Percentiles rank a stretch among this genome's conserved stretches.
Conservation (phyloP, 1,284 basidiomycete species). For the Amylostereum areolatum region DNA sequence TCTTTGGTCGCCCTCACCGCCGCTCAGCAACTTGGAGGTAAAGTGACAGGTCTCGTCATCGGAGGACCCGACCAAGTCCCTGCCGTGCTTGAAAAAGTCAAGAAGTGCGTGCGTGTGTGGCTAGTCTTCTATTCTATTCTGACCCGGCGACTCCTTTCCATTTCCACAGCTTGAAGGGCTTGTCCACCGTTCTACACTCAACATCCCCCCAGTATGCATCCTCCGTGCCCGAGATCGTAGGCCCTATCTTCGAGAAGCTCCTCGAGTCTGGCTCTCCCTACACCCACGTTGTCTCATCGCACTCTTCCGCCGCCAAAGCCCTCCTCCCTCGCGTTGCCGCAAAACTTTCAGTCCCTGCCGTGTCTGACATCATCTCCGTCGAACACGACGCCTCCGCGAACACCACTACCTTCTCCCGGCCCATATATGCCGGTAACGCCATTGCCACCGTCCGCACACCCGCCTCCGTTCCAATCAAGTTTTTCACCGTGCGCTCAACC, state of each 20-base stretch:
- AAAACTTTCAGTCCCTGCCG: constrained; percentile 75
- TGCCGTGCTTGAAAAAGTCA: constrained; percentile 66
- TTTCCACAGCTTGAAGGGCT: constrained; percentile 35
- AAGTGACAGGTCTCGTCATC: constrained; percentile 85
- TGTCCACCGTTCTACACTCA: constrained; percentile 36
- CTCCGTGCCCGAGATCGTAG: constrained; percentile 34
- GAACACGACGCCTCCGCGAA: constrained; percentile 71
- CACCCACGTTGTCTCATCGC: constrained; percentile 87
- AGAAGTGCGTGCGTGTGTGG: constrained; percentile 59
- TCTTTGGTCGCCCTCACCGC: constrained; percentile 91
- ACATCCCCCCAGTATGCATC: constrained; percentile 43
- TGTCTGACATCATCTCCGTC: constrained; percentile 88
- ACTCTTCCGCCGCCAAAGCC: constrained; percentile 70
- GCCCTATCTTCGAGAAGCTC: constrained; percentile 36
- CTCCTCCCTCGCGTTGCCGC: constrained; percentile 88
- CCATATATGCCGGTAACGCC: constrained; percentile 98
- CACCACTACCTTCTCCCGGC: constrained; percentile 80
- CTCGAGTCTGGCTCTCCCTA: constrained; percentile 42
- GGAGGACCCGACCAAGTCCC: constrained; percentile 72
- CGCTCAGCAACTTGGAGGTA: constrained; percentile 78
- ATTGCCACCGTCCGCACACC: constrained; percentile 88
- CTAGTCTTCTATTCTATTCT: no score
- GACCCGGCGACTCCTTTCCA: not conserved
- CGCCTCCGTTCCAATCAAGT: constrained; percentile 73
- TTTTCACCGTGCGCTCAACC: constrained; percentile 95